phyloP scores from a whole-genome alignment of 179 eudicot species.

The Camellia oleifera region DNA sequence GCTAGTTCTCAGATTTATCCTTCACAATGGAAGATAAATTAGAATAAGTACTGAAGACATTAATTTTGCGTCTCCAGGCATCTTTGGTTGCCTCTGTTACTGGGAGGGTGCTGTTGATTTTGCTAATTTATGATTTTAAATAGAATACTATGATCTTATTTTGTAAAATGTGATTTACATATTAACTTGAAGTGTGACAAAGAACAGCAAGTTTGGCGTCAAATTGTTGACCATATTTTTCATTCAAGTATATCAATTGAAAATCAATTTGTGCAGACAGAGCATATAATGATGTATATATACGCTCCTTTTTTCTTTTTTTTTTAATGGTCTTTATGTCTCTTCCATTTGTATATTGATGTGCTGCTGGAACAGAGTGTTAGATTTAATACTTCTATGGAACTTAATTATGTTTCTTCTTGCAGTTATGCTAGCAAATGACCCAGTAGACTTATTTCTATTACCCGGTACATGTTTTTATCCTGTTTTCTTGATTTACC shows the following conservation, averaged over 20 bases:
- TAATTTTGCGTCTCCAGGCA: not conserved
- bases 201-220: not conserved
- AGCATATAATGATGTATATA: not conserved
- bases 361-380: not conserved
- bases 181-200: not conserved
- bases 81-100: not conserved
- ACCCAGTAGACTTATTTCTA: constrained; percentile 80
- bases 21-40: not conserved
- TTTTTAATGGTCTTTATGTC: not conserved
- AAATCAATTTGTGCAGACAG: not conserved
- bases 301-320: not conserved
- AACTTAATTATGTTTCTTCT: constrained; percentile 15
- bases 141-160: not conserved
- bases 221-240: not conserved
- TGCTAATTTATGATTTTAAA: not conserved
- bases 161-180: not conserved
- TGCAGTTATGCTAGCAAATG: constrained; percentile 86
- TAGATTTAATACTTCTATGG: not conserved
- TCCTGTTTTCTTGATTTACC: constrained; percentile 13
- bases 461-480: constrained; percentile 70
- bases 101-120: not conserved
- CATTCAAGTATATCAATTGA: not conserved
- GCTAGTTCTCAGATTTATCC: not conserved
- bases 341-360: not conserved
- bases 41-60: not conserved